Base-by-base conservation (phyloP, 2,329 filamentous ascomycete species). In the Ceratocystis cacaofunesta region DNA sequence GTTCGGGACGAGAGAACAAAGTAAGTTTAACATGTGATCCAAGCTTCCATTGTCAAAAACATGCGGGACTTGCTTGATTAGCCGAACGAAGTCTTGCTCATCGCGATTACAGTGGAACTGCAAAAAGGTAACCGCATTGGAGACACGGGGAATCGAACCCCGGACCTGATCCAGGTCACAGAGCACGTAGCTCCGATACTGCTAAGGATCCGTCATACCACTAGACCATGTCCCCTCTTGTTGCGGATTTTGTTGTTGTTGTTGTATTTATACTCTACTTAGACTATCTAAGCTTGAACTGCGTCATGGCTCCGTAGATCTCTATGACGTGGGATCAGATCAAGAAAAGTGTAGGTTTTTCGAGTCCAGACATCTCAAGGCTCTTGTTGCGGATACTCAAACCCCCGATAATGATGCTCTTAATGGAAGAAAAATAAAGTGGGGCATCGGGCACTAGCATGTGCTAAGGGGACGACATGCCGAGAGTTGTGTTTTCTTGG, bases 161-260 rank as follows among this genome's bases (percentile, higher is more conserved):
- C 64, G 64, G 64, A 65, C 64, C 64, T 65, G 64, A 65, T 65
- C 64, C 64, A 65, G 32, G 10, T 10, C 7, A 2, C 22, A 36
- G 61, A 63, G 52, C 17, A 32, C 12, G 17, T 44, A 30, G 60
- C 32, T 63, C 25, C 52, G 43, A 55, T 1, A 2, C 44, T 66
- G 65, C 65, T 66, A 66, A 66, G 65, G 65, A 63, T 66, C 65
- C 61, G 65, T 66, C 65, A 66, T 66, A 66, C 48, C 62, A 52
- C 62, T 50, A 63, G 62, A 63, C 48, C 60, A 62, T 62, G 60
- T 62, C 60, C 60, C 60, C 60, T 19, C 19, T 15, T 43, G 1
- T 46, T 61, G 7, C 15, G 25, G 58, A 6, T n/a, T n/a, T n/a
- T n/a, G n/a, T n/a, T n/a, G n/a, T 5, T 22, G 19, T 1, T 19